Evolutionary conservation across 495 filamentous ascomycete genomes (phyloP).

Genomic region (Hyaloscypha bicolor): DNA sequence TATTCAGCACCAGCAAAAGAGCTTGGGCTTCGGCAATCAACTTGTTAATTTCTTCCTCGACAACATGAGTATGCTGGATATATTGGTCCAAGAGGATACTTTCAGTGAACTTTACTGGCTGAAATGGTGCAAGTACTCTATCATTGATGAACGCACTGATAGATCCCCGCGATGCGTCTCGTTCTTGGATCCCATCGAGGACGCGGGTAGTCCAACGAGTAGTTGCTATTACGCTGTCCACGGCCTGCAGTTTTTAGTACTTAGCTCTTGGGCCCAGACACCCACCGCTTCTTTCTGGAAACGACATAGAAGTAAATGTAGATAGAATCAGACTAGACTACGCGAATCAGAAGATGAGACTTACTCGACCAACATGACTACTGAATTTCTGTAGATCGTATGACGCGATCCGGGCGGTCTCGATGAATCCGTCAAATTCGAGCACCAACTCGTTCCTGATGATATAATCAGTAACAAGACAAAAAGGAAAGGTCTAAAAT

Average conservation of each 20-base stretch:
- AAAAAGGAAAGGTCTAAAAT: background rate
- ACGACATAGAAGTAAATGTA: background rate
- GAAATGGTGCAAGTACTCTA: conserved; percentile 59
- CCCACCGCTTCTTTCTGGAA: background rate
- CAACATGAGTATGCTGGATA: conserved; percentile 61
- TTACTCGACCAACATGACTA: conserved; percentile 58
- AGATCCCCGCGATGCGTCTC: conserved; percentile 39
- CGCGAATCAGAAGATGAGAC: background rate
- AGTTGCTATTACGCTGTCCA: conserved; percentile 70
- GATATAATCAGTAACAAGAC: background rate
- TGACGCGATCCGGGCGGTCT: conserved; percentile 55
- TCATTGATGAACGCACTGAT: conserved; percentile 43
- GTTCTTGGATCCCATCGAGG: conserved; percentile 44
- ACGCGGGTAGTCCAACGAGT: conserved; percentile 66
- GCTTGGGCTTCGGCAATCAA: conserved; percentile 69
- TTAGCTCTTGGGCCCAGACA: background rate
- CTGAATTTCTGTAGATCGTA: conserved; percentile 67
- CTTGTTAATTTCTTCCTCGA: conserved; percentile 63
- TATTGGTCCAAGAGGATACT: conserved; percentile 59
- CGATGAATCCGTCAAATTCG: conserved; percentile 69
- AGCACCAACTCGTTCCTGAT: conserved; percentile 61
- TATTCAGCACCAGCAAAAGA: conserved; percentile 56
- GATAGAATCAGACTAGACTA: background rate
- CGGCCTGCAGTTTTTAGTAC: conserved; percentile 38
- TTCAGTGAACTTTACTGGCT: conserved; percentile 54